Conservation (phyloP, 2,329 filamentous ascomycete genomes). For the Alternaria novae-zelandiae region DNA sequence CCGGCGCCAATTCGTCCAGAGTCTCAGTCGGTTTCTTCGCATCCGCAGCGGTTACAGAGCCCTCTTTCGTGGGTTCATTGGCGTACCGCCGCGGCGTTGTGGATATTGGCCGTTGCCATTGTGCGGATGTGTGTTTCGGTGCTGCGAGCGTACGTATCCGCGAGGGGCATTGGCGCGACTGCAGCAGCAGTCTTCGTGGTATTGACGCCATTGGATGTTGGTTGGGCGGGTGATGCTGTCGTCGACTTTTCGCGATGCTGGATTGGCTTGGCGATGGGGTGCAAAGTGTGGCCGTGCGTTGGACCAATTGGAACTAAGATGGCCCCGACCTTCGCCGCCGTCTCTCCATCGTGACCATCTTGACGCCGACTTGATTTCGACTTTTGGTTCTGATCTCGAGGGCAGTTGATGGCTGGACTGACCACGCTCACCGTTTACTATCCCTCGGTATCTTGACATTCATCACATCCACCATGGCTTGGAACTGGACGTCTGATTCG, state of each 20-base stretch:
- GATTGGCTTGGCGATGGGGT: constrained; percentile 33
- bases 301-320: constrained; percentile 23
- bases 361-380: not conserved
- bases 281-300: constrained; percentile 28
- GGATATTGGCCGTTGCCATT: constrained; percentile 45
- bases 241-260: constrained; percentile 42
- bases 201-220: constrained; percentile 44
- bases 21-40: constrained; percentile 12
- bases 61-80: constrained; percentile 23
- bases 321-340: constrained; percentile 31
- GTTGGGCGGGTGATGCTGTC: constrained; percentile 20
- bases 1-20: constrained; percentile 7
- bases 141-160: constrained; percentile 25
- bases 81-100: constrained; percentile 30
- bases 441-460: not conserved
- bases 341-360: not conserved
- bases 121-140: constrained; percentile 22
- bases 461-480: constrained; percentile 20
- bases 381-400: not conserved
- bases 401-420: not conserved
- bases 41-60: constrained; percentile 12
- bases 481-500: constrained; percentile 28
- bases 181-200: constrained; percentile 41
- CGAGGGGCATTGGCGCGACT: constrained; percentile 37
- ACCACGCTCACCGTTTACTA: not conserved